Percentiles rank a stretch among this genome's conserved stretches.
Conservation (phyloP, 768 basidiomycete species). For the Suillus ampliporus region DNA sequence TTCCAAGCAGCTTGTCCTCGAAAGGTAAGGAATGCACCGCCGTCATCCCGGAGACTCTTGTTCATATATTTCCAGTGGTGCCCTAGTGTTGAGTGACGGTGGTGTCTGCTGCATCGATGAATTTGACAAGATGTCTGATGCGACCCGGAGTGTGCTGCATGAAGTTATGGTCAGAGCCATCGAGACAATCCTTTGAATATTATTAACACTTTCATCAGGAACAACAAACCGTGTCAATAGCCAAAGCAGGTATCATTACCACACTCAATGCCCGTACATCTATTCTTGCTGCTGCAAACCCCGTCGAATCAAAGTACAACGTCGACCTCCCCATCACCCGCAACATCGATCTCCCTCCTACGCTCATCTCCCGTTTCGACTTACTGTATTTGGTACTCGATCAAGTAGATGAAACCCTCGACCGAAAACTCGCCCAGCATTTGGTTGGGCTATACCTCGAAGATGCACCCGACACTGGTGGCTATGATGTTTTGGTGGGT, state of each 20-base stretch:
- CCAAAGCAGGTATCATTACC: conserved; percentile 98
- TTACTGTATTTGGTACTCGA: conserved; percentile 95
- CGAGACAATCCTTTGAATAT: background rate
- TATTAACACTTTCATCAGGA: conserved; percentile 57
- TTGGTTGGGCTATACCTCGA: conserved; percentile 94
- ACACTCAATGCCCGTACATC: conserved; percentile 98
- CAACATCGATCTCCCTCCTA: conserved; percentile 98
- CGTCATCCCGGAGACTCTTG: background rate
- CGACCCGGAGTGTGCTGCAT: conserved; percentile 96
- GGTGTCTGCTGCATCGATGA: conserved; percentile 99
- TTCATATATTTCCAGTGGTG: conserved; percentile 62
- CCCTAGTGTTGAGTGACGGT: conserved; percentile 92
- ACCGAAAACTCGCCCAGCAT: conserved; percentile 89
- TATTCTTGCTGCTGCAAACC: conserved; percentile 96
- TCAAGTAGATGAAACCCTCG: conserved; percentile 87
- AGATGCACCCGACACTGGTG: conserved; percentile 73
- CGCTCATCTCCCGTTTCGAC: conserved; percentile 97
- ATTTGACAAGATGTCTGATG: conserved; percentile 99
- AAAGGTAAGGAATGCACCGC: conserved; percentile 64
- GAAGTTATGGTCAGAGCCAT: conserved; percentile 86
- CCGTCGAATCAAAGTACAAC: conserved; percentile 95
- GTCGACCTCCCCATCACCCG: conserved; percentile 88
- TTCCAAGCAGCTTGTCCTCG: conserved; percentile 96
- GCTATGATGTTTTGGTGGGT: conserved; percentile 79
- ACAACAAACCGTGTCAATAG: conserved; percentile 99